Conservation (phyloP, 352 stramenopile genomes). For the Saprolegnia parasitica region DNA sequence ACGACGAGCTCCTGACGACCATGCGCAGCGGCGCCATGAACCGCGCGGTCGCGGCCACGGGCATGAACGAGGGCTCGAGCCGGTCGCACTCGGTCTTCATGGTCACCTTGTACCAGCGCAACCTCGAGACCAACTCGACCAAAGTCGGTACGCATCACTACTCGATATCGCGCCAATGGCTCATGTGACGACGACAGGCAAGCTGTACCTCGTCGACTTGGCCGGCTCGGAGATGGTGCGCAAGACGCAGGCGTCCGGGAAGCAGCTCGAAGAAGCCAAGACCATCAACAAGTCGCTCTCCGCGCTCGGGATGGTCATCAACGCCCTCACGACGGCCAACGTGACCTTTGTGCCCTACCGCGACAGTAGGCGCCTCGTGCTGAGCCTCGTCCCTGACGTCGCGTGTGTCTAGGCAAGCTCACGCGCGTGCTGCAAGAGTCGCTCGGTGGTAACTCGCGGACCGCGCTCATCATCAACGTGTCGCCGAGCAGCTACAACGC, state of each 20-base stretch:
- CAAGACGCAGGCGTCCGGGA: constrained; percentile 87
- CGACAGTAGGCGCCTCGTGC: constrained; percentile 43
- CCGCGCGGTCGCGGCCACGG: constrained; percentile 83
- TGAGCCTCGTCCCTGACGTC: not conserved
- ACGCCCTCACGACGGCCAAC: constrained; percentile 84
- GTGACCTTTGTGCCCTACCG: constrained; percentile 84
- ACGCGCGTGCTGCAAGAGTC: constrained; percentile 92
- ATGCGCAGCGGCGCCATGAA: constrained; percentile 80
- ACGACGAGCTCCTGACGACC: constrained; percentile 80
- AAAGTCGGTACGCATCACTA: constrained; percentile 43
- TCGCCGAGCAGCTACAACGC: constrained; percentile 88
- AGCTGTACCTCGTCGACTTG: constrained; percentile 92
- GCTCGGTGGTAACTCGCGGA: constrained; percentile 92
- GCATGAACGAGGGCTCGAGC: constrained; percentile 92
- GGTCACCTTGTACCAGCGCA: constrained; percentile 82
- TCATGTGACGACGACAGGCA: constrained; percentile 39
- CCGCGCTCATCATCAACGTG: constrained; percentile 90
- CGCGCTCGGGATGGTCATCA: constrained; percentile 93
- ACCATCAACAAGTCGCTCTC: constrained; percentile 95
- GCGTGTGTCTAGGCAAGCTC: constrained; percentile 45
- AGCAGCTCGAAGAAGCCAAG: constrained; percentile 92
- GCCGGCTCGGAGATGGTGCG: constrained; percentile 93
- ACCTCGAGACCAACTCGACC: constrained; percentile 81
- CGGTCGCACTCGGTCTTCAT: constrained; percentile 91
- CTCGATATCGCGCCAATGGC: not conserved